These are phyloP conservation scores for Amyloporia xantha DNA, from an alignment of 768 basidiomycete species.

Conservation along the genomic window DNA sequence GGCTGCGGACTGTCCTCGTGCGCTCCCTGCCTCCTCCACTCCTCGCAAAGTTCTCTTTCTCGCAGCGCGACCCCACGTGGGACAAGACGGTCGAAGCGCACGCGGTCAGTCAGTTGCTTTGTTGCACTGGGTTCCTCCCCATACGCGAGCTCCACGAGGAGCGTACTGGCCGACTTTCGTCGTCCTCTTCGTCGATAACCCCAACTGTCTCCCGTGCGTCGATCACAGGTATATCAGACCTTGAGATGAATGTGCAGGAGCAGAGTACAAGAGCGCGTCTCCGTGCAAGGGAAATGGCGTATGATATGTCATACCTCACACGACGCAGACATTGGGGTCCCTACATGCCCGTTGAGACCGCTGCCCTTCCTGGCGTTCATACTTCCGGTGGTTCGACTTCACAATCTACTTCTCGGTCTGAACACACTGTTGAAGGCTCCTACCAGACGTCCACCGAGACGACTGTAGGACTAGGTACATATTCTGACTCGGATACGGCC, in stretches of 20 bases:
- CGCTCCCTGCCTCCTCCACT: constrained; percentile 21
- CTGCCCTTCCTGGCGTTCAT: neutral
- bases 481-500: neutral
- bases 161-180: neutral
- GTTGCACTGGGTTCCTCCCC: constrained; percentile 35
- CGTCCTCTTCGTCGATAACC: neutral
- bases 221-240: neutral
- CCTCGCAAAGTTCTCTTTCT: constrained; percentile 12
- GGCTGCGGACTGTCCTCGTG: constrained; percentile 27
- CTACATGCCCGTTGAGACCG: constrained; percentile 7
- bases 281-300: constrained; percentile 11
- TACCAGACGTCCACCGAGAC: neutral
- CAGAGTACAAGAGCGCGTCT: constrained; percentile 5
- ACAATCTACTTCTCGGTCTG: too few relatives aligned
- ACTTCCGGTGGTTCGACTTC: too few relatives aligned
- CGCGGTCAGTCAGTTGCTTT: constrained; percentile 34
- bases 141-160: constrained; percentile 6
- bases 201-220: too few relatives aligned
- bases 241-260: constrained; percentile 8
- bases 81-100: constrained; percentile 20
- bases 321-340: constrained; percentile 18
- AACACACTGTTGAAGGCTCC: too few relatives aligned
- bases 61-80: constrained; percentile 1
- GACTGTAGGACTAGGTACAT: neutral
- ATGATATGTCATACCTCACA: constrained; percentile 15